phyloP scores from a whole-genome alignment of 2,329 filamentous ascomycete species.

The Alternaria sp. region DNA sequence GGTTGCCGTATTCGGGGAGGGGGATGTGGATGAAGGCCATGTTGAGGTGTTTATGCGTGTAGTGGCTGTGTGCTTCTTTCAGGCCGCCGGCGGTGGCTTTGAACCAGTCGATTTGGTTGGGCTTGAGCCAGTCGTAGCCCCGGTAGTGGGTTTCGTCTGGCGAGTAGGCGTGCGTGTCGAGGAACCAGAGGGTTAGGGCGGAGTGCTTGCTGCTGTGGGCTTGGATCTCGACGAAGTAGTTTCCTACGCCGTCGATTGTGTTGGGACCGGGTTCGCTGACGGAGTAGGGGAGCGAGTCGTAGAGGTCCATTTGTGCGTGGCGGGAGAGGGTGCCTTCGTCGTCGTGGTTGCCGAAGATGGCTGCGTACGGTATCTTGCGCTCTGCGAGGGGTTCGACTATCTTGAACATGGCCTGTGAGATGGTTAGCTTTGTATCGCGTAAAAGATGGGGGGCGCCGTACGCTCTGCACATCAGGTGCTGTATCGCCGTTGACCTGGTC shows the following conservation, averaged over 20 bases:
- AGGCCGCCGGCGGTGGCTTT: constrained; percentile 74
- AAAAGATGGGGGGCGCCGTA: constrained; percentile 48
- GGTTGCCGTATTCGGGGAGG: constrained; percentile 80
- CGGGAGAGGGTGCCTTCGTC: constrained; percentile 85
- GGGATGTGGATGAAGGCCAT: constrained; percentile 98
- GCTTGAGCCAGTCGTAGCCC: constrained; percentile 98
- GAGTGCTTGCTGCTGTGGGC: constrained; percentile 85
- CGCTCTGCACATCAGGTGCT: constrained; percentile 86
- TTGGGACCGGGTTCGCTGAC: constrained; percentile 83
- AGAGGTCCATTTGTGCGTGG: constrained; percentile 79
- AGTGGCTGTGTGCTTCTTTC: constrained; percentile 74
- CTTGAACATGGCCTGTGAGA: constrained; percentile 81
- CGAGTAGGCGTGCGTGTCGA: constrained; percentile 91
- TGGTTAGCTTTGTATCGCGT: constrained; percentile 13
- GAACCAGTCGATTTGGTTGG: constrained; percentile 95
- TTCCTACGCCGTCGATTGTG: constrained; percentile 87
- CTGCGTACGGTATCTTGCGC: constrained; percentile 88
- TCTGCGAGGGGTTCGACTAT: constrained; percentile 83
- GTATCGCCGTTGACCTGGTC: constrained; percentile 97
- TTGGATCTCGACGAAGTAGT: constrained; percentile 91
- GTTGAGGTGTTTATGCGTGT: constrained; percentile 92
- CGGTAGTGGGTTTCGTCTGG: constrained; percentile 85
- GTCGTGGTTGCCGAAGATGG: constrained; percentile 97
- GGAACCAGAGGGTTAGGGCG: constrained; percentile 89
- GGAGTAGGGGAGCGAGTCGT: constrained; percentile 87